Percentiles rank a stretch among this genome's conserved stretches.
Evolutionary conservation across 225 moss, liverwort and hornwort genomes (phyloP).

Genomic region (Climacium dendroides): DNA sequence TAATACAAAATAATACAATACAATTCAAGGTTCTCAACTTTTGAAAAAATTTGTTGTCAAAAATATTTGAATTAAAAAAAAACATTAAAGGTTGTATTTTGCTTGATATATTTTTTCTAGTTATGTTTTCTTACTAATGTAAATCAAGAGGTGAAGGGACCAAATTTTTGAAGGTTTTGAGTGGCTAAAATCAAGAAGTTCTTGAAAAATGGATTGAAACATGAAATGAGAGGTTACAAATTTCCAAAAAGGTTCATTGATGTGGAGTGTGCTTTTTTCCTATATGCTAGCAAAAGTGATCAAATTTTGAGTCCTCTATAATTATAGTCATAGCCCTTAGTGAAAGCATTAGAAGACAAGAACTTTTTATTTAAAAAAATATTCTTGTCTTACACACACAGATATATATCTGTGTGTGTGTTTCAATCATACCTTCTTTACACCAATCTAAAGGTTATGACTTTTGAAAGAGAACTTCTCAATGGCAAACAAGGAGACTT

Average conservation of each 20-base stretch:
- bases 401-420: too few relatives aligned
- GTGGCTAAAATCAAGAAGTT: neutral
- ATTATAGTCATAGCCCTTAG: accelerated
- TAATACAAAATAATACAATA: too few relatives aligned
- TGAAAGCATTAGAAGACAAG: neutral
- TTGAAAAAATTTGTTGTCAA: neutral
- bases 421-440: neutral
- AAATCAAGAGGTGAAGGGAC: neutral
- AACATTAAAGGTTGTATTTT: neutral
- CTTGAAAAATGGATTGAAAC: accelerated
- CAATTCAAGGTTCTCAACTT: neutral
- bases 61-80: neutral
- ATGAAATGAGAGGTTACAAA: accelerated
- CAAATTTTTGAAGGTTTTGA: neutral
- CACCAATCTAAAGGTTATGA: neutral
- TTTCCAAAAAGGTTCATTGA: neutral
- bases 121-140: neutral
- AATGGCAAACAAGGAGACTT: neutral
- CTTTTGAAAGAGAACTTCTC: neutral
- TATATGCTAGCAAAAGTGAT: accelerated
- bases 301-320: accelerated
- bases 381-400: too few relatives aligned
- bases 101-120: neutral
- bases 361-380: neutral
- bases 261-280: neutral